phyloP scores from a whole-genome alignment of 768 basidiomycete species.

The Kwoniella sp. region DNA sequence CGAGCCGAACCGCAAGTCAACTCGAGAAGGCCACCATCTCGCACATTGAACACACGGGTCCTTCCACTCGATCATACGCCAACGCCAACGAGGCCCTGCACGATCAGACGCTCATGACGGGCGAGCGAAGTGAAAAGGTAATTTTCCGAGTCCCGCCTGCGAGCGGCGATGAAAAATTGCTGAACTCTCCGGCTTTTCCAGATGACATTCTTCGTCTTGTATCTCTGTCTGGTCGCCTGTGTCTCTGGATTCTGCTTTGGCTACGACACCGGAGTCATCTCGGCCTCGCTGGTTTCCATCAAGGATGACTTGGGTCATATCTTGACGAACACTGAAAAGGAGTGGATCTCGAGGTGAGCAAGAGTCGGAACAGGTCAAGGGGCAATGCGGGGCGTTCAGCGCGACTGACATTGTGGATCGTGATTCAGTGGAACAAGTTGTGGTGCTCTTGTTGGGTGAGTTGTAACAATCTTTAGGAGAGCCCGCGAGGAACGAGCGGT shows the following conservation, averaged over 20 bases:
- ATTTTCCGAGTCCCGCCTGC: background rate
- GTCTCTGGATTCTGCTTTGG: constrained; percentile 41
- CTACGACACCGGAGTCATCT: constrained; percentile 39
- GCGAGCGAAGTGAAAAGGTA: constrained; percentile 28
- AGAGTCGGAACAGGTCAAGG: no score
- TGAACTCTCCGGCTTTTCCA: constrained; percentile 1
- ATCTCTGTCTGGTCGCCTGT: constrained; percentile 23
- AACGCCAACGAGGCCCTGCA: constrained; percentile 8
- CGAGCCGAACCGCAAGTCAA: constrained; percentile 7
- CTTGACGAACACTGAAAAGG: constrained; percentile 28
- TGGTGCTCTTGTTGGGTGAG: constrained; percentile 31
- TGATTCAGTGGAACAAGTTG: constrained; percentile 26
- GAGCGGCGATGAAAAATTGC: background rate
- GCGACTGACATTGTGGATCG: no score
- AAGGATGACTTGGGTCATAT: constrained; percentile 31
- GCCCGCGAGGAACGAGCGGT: no score
- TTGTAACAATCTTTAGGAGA: background rate
- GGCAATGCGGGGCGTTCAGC: no score
- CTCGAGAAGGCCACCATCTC: constrained; percentile 19
- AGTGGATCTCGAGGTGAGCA: constrained; percentile 40
- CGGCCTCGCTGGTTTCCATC: constrained; percentile 28
- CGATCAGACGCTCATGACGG: constrained; percentile 26
- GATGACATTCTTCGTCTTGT: constrained; percentile 22
- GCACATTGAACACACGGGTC: constrained; percentile 9
- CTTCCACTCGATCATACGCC: background rate